Evolutionary conservation across 2,329 filamentous ascomycete species (phyloP).

Genomic region (Cladosporium halotolerans): DNA sequence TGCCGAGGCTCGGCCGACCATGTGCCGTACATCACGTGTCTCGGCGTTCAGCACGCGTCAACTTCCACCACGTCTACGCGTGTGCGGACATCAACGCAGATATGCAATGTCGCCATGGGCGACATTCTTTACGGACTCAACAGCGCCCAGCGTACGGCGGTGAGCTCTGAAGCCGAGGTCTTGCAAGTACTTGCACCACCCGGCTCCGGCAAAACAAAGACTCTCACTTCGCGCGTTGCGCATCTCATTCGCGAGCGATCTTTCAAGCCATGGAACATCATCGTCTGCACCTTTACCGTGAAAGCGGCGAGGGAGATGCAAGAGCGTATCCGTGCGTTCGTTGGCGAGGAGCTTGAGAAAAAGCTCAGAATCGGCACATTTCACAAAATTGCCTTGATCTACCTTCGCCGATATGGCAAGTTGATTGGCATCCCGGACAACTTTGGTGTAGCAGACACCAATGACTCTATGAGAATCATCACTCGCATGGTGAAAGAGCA

Average conservation of each 20-base stretch:
- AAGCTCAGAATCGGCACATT: slow-evolving; percentile 87
- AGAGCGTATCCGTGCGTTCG: slow-evolving; percentile 69
- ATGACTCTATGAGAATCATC: slow-evolving; percentile 72
- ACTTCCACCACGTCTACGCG: background rate
- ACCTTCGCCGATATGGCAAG: slow-evolving; percentile 76
- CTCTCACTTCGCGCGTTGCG: slow-evolving; percentile 83
- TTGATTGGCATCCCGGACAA: slow-evolving; percentile 74
- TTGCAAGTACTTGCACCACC: slow-evolving; percentile 59
- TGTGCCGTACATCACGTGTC: background rate
- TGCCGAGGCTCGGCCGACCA: background rate
- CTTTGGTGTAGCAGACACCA: slow-evolving; percentile 85
- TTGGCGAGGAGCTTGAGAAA: slow-evolving; percentile 70
- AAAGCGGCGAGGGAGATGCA: slow-evolving; percentile 95
- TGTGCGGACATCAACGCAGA: background rate
- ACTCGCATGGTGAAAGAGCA: slow-evolving; percentile 66
- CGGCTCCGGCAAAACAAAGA: slow-evolving; percentile 86
- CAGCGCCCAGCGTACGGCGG: slow-evolving; percentile 56
- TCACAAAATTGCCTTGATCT: slow-evolving; percentile 83
- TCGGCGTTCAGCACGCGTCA: background rate
- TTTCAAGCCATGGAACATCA: slow-evolving; percentile 75
- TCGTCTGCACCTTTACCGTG: slow-evolving; percentile 95
- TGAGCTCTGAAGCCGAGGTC: slow-evolving; percentile 55
- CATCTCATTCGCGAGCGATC: slow-evolving; percentile 71
- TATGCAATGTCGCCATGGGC: slow-evolving; percentile 37
- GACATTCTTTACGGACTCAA: slow-evolving; percentile 58